phyloP scores from a whole-genome alignment of 805 yeast genomes.

The Sugiyamaella smithiae region DNA sequence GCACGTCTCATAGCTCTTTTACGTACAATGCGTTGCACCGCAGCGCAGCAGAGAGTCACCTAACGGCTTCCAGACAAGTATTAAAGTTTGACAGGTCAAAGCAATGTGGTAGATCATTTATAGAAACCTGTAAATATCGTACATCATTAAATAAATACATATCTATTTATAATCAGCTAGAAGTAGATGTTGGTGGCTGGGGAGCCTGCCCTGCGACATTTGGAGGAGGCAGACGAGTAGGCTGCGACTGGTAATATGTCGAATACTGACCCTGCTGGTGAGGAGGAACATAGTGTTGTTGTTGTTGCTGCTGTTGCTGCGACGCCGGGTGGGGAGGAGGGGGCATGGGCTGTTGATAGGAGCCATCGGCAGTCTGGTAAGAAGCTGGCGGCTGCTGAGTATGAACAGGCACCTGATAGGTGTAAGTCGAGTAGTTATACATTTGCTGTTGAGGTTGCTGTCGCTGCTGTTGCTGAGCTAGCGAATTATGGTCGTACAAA shows the following conservation, averaged over 20 bases:
- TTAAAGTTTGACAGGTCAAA: too few species aligned
- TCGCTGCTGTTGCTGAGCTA: conserved; percentile 2
- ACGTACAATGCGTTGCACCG: not conserved
- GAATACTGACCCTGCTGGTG: conserved; percentile 2
- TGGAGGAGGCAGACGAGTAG: conserved; percentile 1
- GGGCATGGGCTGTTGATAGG: not conserved
- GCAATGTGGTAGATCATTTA: too few species aligned
- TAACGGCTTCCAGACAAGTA: not conserved
- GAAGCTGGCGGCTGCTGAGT: not conserved
- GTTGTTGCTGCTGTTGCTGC: conserved; percentile 3
- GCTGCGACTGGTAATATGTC: not conserved
- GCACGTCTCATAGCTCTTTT: not conserved
- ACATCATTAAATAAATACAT: conserved; percentile 3
- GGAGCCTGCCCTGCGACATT: not conserved
- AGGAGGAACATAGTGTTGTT: conserved; percentile 1
- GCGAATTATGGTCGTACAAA: conserved; percentile 1
- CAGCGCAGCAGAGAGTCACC: too few species aligned
- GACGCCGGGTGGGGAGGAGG: not conserved
- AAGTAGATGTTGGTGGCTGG: conserved; percentile 1
- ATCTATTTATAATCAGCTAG: conserved; percentile 2
- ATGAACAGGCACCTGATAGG: conserved; percentile 3
- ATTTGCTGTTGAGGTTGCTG: conserved; percentile 4
- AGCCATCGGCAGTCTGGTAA: not conserved
- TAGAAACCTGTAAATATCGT: too few species aligned
- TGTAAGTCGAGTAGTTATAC: conserved; percentile 4